Conservation (phyloP, 371 early-diverging fungal species). For the Chytridium lagenaria region DNA sequence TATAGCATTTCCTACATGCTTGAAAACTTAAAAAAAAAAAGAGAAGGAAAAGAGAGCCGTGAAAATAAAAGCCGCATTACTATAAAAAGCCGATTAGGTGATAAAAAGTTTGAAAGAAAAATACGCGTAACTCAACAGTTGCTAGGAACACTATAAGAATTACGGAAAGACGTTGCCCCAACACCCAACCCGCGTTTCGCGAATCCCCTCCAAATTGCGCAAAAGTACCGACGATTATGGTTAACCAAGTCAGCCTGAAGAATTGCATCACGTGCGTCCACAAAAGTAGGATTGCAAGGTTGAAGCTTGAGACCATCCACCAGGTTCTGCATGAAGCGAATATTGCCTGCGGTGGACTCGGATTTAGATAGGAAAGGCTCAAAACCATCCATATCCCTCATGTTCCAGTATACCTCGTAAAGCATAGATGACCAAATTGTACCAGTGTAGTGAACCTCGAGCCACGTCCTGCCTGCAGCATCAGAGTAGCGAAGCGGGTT, state of each 20-base stretch:
- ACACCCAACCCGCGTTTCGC: slow-evolving; percentile 71
- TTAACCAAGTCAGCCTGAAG: slow-evolving; percentile 76
- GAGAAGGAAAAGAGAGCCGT: background rate
- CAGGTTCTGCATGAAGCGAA: slow-evolving; percentile 36
- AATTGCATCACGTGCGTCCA: slow-evolving; percentile 91
- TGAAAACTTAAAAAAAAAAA: background rate
- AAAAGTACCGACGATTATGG: slow-evolving; percentile 78
- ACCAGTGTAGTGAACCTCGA: slow-evolving; percentile 45
- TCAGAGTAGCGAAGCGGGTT: slow-evolving; percentile 38
- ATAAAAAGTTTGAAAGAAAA: background rate
- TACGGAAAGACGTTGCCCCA: slow-evolving; percentile 6
- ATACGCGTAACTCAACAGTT: background rate
- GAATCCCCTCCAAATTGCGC: slow-evolving; percentile 85
- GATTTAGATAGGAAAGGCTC: background rate
- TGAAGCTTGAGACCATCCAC: slow-evolving; percentile 68
- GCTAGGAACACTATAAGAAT: background rate
- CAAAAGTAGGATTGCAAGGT: slow-evolving; percentile 84
- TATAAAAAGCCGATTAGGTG: too few relatives aligned
- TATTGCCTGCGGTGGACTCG: slow-evolving; percentile 30
- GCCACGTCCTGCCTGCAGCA: slow-evolving; percentile 2
- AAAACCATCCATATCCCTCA: slow-evolving; percentile 69
- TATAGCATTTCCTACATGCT: background rate
- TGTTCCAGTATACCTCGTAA: slow-evolving; percentile 86
- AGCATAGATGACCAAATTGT: slow-evolving; percentile 57
- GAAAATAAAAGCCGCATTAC: too few relatives aligned